phyloP scores from a whole-genome alignment of 768 basidiomycete genomes.

The Cystofilobasidium bisporidii region DNA sequence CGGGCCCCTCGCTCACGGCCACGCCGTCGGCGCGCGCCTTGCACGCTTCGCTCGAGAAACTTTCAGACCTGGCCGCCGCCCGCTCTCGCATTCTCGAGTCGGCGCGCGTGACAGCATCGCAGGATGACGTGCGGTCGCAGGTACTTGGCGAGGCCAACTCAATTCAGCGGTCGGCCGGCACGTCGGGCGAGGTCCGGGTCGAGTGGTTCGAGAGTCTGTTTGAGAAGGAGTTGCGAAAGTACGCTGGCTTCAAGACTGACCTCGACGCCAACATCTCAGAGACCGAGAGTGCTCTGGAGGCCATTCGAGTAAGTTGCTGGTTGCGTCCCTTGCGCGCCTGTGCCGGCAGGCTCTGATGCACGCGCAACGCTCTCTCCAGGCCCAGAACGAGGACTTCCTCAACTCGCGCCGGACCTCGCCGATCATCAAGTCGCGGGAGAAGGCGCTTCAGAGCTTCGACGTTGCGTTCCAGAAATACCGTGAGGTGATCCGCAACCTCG shows the following conservation, averaged over 20 bases:
- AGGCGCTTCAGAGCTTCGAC: conserved; percentile 70
- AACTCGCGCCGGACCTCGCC: conserved; percentile 69
- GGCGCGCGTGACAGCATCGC: conserved; percentile 52
- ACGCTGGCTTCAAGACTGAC: conserved; percentile 53
- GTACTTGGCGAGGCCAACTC: conserved; percentile 59
- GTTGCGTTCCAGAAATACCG: conserved; percentile 76
- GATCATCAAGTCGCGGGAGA: conserved; percentile 66
- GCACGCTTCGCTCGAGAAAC: conserved; percentile 62
- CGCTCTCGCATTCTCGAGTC: conserved; percentile 57
- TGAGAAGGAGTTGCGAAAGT: conserved; percentile 69
- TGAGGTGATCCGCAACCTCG: conserved; percentile 72
- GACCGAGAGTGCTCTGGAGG: conserved; percentile 57
- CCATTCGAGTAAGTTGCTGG: conserved; percentile 54
- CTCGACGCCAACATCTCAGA: conserved; percentile 53
- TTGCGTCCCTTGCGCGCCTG: not conserved
- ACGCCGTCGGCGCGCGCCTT: conserved; percentile 51
- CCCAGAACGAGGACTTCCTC: conserved; percentile 62
- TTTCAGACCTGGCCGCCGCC: conserved; percentile 60
- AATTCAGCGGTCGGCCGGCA: conserved; percentile 48
- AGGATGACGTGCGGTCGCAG: conserved; percentile 63
- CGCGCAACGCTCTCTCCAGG: conserved; percentile 40
- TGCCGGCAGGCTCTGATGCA: not conserved
- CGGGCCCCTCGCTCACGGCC: conserved; percentile 34
- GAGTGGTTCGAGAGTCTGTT: conserved; percentile 80
- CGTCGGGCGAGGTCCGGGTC: conserved; percentile 54